phyloP scores from a whole-genome alignment of 345 rosid species.

The Ceriops tagal region DNA sequence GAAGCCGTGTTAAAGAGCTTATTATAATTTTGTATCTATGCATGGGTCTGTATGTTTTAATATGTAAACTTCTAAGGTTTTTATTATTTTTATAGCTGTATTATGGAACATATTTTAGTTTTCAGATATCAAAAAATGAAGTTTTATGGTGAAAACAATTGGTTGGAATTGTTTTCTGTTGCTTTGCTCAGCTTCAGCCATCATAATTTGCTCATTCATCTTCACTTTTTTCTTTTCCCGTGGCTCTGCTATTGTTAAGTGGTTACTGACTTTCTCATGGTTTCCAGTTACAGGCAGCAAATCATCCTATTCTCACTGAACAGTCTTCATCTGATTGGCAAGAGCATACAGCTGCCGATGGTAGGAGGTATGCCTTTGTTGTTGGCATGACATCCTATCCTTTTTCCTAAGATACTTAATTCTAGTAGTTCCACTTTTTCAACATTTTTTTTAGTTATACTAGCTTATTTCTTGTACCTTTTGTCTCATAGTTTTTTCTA shows the following conservation, averaged over 20 bases:
- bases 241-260: constrained; percentile 1
- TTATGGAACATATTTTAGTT: too few relatives aligned
- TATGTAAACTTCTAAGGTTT: too few relatives aligned
- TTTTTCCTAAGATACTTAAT: not conserved
- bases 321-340: constrained; percentile 84
- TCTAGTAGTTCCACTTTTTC: not conserved
- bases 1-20: too few relatives aligned
- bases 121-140: too few relatives aligned
- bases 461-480: not conserved
- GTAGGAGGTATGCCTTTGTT: constrained; percentile 64
- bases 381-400: not conserved
- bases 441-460: not conserved
- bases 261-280: not conserved
- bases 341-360: constrained; percentile 86
- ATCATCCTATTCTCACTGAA: constrained; percentile 38
- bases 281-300: constrained; percentile 34
- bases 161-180: too few relatives aligned
- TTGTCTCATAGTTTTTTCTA: constrained; percentile 1
- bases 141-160: too few relatives aligned
- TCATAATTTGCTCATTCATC: not conserved
- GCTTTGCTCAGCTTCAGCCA: too few relatives aligned
- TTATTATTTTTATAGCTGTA: too few relatives aligned
- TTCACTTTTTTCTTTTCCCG: not conserved
- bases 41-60: too few relatives aligned
- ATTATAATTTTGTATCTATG: too few relatives aligned